Evolutionary conservation across 2,329 filamentous ascomycete genomes (phyloP).

Genomic region (Peltaster fructicola): DNA sequence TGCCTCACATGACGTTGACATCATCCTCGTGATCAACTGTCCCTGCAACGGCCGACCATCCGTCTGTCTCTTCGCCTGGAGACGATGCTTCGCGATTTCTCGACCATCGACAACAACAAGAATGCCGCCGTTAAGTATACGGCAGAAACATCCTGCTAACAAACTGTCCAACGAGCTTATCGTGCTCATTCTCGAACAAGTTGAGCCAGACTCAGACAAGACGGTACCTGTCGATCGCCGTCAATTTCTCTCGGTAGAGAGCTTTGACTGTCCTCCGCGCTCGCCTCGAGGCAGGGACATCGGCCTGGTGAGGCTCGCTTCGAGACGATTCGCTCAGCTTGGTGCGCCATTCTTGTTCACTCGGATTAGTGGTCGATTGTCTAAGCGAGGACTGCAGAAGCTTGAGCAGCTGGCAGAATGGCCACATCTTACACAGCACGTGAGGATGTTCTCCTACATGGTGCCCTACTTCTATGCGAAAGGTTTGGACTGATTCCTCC

Average conservation of each 20-base stretch:
- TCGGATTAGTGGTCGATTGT: conserved; percentile 34
- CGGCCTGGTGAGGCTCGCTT: conserved; percentile 30
- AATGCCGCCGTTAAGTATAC: too few relatives aligned
- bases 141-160: too few relatives aligned
- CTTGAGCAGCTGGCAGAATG: conserved; percentile 32
- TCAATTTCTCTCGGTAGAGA: conserved; percentile 34
- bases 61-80: too few relatives aligned
- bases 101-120: conserved; percentile 1
- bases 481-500: too few relatives aligned
- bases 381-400: conserved; percentile 29
- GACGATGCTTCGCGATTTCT: too few relatives aligned
- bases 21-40: too few relatives aligned
- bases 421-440: conserved; percentile 33
- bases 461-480: conserved; percentile 40
- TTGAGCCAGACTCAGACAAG: conserved; percentile 34
- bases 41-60: not conserved
- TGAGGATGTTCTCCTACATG: conserved; percentile 43
- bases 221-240: conserved; percentile 32
- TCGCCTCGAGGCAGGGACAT: conserved; percentile 26
- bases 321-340: conserved; percentile 32
- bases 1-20: too few relatives aligned
- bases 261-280: conserved; percentile 28
- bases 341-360: conserved; percentile 35
- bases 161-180: conserved; percentile 33
- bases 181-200: conserved; percentile 32